Evolutionary conservation across 1,139 yeast species (phyloP).

Genomic region (Hemisphaericaspora lyxosophila): DNA sequence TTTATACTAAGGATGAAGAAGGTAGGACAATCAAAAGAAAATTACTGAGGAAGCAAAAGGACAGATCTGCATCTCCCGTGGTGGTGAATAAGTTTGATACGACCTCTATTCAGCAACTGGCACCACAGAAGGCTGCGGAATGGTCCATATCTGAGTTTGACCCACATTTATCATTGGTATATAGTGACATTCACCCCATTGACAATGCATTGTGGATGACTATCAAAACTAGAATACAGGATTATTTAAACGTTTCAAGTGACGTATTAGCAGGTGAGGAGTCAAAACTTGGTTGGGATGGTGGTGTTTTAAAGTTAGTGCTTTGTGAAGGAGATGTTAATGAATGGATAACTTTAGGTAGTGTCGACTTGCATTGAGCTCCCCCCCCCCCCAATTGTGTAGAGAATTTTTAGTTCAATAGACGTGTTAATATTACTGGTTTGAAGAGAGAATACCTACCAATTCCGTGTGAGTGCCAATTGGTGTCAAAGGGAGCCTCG

Average conservation of each 20-base stretch:
- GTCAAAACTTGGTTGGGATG: conserved; percentile 50
- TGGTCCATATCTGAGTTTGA: conserved; percentile 63
- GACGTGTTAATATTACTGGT: not conserved
- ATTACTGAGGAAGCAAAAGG: conserved; percentile 21
- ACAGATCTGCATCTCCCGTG: conserved; percentile 7
- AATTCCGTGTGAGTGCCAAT: too few species aligned
- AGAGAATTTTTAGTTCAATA: not conserved
- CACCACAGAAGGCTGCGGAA: conserved; percentile 40
- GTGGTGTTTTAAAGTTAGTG: conserved; percentile 69
- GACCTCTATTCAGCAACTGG: conserved; percentile 24
- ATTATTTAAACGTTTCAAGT: conserved; percentile 52
- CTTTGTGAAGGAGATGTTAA: conserved; percentile 73
- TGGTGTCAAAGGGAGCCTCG: too few species aligned
- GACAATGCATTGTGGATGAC: conserved; percentile 70
- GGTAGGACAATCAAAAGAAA: conserved; percentile 32
- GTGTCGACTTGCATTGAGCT: conserved; percentile 45
- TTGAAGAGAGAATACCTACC: too few species aligned
- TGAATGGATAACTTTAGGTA: conserved; percentile 70
- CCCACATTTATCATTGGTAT: conserved; percentile 75
- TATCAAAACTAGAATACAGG: conserved; percentile 67
- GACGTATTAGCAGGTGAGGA: conserved; percentile 38
- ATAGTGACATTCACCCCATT: conserved; percentile 65
- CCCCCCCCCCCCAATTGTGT: too few species aligned
- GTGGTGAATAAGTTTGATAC: conserved; percentile 26
- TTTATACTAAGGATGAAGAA: conserved; percentile 35